phyloP scores from a whole-genome alignment of 2,329 filamentous ascomycete genomes.

The Mariannaea sp. region DNA sequence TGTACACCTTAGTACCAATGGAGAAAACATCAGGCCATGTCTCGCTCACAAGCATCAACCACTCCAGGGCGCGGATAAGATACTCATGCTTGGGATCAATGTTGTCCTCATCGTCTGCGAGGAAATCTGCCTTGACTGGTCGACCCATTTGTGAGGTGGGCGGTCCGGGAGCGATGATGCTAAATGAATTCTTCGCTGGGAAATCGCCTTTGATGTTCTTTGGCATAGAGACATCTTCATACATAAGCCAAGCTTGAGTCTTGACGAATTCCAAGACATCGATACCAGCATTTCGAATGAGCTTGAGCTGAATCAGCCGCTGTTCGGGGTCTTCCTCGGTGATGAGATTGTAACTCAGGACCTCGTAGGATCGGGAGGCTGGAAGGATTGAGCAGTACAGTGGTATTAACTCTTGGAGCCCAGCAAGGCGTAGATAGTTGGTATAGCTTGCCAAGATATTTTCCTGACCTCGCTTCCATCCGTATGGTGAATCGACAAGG shows the following conservation, averaged over 20 bases:
- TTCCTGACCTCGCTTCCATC: slow-evolving; percentile 60
- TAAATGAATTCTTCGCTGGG: slow-evolving; percentile 53
- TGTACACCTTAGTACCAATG: slow-evolving; percentile 74
- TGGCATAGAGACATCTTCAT: slow-evolving; percentile 50
- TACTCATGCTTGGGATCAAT: slow-evolving; percentile 67
- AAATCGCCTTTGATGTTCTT: slow-evolving; percentile 29
- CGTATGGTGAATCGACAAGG: slow-evolving; percentile 20
- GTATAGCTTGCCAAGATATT: slow-evolving; percentile 83
- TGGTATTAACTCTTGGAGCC: slow-evolving; percentile 79
- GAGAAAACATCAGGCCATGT: slow-evolving; percentile 73
- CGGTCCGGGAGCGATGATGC: slow-evolving; percentile 52
- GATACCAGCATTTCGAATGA: slow-evolving; percentile 77
- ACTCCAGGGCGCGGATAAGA: slow-evolving; percentile 81
- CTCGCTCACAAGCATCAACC: slow-evolving; percentile 77
- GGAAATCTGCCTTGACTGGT: slow-evolving; percentile 71
- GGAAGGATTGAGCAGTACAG: slow-evolving; percentile 84
- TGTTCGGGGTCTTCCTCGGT: slow-evolving; percentile 69
- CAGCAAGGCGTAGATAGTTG: slow-evolving; percentile 72
- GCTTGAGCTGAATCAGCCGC: slow-evolving; percentile 69
- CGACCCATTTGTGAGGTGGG: slow-evolving; percentile 54
- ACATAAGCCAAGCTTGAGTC: slow-evolving; percentile 63
- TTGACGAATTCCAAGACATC: slow-evolving; percentile 75
- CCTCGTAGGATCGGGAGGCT: slow-evolving; percentile 66
- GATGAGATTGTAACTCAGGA: slow-evolving; percentile 77
- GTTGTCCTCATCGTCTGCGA: slow-evolving; percentile 62